Evolutionary conservation across 768 basidiomycete species (phyloP).

Genomic region (Leucocoprinus leucothites): DNA sequence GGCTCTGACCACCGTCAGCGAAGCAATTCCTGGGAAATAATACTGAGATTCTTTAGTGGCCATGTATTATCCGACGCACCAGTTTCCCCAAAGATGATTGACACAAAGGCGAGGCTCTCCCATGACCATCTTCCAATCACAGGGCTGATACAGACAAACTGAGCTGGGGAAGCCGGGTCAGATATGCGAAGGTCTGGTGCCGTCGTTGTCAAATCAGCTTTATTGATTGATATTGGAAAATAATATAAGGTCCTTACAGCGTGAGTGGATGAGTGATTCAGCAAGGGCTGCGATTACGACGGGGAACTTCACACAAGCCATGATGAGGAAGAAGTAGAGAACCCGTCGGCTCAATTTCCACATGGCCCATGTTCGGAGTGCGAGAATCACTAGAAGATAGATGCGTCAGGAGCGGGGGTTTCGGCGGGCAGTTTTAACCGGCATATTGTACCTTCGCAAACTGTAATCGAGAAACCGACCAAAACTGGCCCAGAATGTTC

Average conservation of each 20-base stretch:
- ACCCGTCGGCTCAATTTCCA: conserved; percentile 1
- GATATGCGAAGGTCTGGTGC: conserved; percentile 1
- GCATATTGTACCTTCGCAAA: no score
- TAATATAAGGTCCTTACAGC: neutral
- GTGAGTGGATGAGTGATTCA: neutral
- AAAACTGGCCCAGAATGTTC: no score
- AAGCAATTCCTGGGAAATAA: neutral
- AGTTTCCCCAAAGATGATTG: neutral
- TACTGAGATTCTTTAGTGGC: neutral
- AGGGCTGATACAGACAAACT: conserved; percentile 2
- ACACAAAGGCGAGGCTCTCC: neutral
- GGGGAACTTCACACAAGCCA: neutral
- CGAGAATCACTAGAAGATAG: neutral
- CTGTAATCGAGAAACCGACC: no score
- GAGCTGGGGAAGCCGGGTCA: neutral
- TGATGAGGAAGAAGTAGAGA: neutral
- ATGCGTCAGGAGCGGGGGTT: no score
- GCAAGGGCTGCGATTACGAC: neutral
- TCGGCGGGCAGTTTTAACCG: no score
- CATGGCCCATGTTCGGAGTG: conserved; percentile 6
- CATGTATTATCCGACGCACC: neutral
- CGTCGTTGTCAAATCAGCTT: no score
- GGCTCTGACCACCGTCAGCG: neutral
- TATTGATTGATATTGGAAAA: neutral
- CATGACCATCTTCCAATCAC: neutral